Base-by-base conservation (phyloP, 1,139 yeast species). In the Suhomyces bolitotheri region DNA sequence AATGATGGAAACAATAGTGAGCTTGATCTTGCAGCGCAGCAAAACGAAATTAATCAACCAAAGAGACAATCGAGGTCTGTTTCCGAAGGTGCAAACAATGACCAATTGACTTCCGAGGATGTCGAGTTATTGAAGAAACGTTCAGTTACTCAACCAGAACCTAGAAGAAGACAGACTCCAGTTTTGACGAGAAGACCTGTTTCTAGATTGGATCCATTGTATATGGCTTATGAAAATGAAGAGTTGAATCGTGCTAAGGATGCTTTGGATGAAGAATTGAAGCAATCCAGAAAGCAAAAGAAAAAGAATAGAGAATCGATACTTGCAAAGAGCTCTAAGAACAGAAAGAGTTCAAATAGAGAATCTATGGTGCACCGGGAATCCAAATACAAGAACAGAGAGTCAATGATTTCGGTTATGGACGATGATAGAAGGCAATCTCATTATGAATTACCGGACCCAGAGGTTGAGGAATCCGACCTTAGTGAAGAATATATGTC, bases 171-270 rank as follows among this genome's bases (percentile, higher is more conserved):
- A 59, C 67, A 45, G 50, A 76, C 53, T 68, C 62, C 74, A 7
- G 47, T 66, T 11, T 62, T 71, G 37, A 63, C 71, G 2, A 59
- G 77, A 47, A 73, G 88, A 51, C 92, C 92, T 7, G 78, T 80
- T 21, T 82, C 90, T 2, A 73, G 79, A 50, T 64, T 83, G 38
- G 92, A 83, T 61, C 92, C 92, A 25, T 64, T 62, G 49, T 71
- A 74, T 75, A 62, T 61, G 27, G 73, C 72, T 10, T 64, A 64
- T 49, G 75, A 71, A 41, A 73, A 71, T 45, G 71, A 70, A 43
- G 78, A 76, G 47, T 51, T 74, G 34, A 64, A 66, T 29, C 58
- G 67, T 25, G 76, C 76, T 10, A 63, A 71, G 44, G 71, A 62
- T 36, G 71, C 71, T 4, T 58, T 69, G 42, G 70, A 67, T 35